These are phyloP conservation scores for Gastrodia elata DNA, from an alignment of 106 monocot genomes.

Conservation along the genomic window DNA sequence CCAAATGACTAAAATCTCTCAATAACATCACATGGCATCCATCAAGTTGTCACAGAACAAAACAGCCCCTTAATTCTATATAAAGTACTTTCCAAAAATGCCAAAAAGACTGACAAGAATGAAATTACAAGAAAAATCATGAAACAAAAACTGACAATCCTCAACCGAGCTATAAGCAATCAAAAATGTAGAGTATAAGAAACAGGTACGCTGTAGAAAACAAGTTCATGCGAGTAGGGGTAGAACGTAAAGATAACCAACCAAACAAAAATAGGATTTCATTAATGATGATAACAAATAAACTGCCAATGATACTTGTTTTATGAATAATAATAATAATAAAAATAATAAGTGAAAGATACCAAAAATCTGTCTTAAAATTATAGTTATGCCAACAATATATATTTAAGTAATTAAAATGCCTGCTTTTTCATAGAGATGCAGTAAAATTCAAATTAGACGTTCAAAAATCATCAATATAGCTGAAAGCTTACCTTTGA, in stretches of 20 bases:
- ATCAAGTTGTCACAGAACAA: no score
- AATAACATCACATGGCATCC: no score
- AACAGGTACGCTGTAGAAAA: not conserved
- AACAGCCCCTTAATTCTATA: not conserved
- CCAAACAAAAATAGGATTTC: not conserved
- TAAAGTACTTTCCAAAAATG: not conserved
- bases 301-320: not conserved
- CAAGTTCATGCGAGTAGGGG: not conserved
- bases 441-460: not conserved
- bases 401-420: not conserved
- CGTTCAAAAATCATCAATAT: not conserved
- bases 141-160: not conserved
- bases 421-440: not conserved
- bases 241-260: not conserved
- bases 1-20: no score
- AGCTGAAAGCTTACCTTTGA: constrained; percentile 4
- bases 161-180: not conserved
- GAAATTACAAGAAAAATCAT: not conserved
- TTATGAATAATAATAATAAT: not conserved
- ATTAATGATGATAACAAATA: not conserved
- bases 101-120: not conserved
- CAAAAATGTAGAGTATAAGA: not conserved
- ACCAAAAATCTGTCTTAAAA: not conserved
- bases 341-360: not conserved
- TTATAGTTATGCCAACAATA: not conserved